These are phyloP conservation scores for Cantharellus cinnabarinus DNA, from an alignment of 768 basidiomycete species.

Conservation along the genomic window DNA sequence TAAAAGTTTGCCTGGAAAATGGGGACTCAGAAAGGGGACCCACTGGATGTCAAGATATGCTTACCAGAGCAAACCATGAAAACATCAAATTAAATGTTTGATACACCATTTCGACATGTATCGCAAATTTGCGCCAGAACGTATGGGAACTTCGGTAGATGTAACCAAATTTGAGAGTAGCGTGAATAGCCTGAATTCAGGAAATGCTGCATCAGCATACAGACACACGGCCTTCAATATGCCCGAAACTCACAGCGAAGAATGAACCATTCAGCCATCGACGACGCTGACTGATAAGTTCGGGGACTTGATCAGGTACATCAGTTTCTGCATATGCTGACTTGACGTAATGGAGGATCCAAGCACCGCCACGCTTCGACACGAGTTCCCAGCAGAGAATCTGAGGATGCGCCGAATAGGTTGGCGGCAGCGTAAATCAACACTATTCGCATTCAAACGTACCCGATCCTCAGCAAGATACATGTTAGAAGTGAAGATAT, in stretches of 20 bases:
- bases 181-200: constrained; percentile 37
- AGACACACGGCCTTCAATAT: too few species aligned
- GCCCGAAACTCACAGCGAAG: constrained; percentile 41
- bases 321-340: constrained; percentile 84
- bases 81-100: constrained; percentile 81
- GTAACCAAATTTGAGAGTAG: constrained; percentile 82
- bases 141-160: constrained; percentile 79
- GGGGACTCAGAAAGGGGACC: constrained; percentile 7
- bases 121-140: constrained; percentile 74
- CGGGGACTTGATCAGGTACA: constrained; percentile 86
- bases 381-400: constrained; percentile 97
- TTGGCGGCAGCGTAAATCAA: constrained; percentile 50
- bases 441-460: constrained; percentile 11
- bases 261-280: constrained; percentile 97
- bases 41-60: neutral
- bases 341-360: constrained; percentile 94
- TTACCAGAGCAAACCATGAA: constrained; percentile 60
- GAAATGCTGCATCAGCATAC: neutral
- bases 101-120: constrained; percentile 86
- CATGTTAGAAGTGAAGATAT: constrained; percentile 93
- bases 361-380: constrained; percentile 73
- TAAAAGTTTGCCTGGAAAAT: constrained; percentile 60
- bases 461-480: constrained; percentile 81
- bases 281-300: constrained; percentile 83
- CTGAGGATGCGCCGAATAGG: constrained; percentile 51